Conservation (phyloP, 208 protist genomes). For the Trypanosoma scelopori region DNA sequence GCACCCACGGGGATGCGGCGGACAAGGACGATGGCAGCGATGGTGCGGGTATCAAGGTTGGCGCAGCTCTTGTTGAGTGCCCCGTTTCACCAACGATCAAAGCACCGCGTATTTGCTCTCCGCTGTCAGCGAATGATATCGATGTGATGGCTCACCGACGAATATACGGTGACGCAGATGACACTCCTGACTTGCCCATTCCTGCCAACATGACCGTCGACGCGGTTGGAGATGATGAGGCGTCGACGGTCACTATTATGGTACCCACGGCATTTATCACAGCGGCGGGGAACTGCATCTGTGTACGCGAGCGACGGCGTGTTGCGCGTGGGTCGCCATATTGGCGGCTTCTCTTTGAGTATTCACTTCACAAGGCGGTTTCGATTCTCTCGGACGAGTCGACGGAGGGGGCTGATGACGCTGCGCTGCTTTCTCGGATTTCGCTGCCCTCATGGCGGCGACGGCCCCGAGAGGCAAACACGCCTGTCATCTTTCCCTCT, state of each 20-base stretch:
- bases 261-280: constrained; percentile 69
- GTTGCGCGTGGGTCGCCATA: constrained; percentile 40
- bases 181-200: background rate
- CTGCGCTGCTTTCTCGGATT: background rate
- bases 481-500: background rate
- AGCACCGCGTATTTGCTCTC: background rate
- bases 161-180: background rate
- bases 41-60: background rate
- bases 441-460: constrained; percentile 11
- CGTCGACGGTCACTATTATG: constrained; percentile 18
- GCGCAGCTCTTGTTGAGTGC: constrained; percentile 4
- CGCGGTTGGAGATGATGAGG: background rate
- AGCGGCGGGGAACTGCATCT: constrained; percentile 52
- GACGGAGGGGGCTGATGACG: background rate
- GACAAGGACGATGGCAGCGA: background rate
- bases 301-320: constrained; percentile 44
- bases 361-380: constrained; percentile 15
- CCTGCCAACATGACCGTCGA: background rate
- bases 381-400: background rate
- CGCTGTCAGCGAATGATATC: background rate
- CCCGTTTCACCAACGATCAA: constrained; percentile 4
- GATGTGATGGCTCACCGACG: too few relatives aligned
- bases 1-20: background rate
- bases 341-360: constrained; percentile 39
- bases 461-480: constrained; percentile 8